Conservation (phyloP, 2,329 filamentous ascomycete genomes). For the Fusarium pseudocircinatum region DNA sequence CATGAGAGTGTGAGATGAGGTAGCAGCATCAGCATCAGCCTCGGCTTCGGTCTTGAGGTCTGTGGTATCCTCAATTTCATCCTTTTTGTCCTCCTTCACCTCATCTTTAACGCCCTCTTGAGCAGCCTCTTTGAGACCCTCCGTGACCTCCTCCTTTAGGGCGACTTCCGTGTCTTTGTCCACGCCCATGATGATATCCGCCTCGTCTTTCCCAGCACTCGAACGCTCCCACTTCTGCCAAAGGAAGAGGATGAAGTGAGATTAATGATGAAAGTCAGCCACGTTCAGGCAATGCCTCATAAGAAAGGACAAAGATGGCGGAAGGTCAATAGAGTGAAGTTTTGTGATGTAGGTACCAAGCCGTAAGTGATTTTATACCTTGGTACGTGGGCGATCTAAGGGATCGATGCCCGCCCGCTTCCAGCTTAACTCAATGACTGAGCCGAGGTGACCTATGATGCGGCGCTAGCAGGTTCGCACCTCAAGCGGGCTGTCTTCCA, state of each 20-base stretch:
- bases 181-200: slow-evolving; percentile 30
- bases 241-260: slow-evolving; percentile 5
- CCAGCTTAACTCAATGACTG: slow-evolving; percentile 7
- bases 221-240: slow-evolving; percentile 25
- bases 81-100: slow-evolving; percentile 33
- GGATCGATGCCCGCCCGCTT: slow-evolving; percentile 11
- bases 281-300: not conserved
- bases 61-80: not conserved
- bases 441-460: slow-evolving; percentile 34
- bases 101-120: slow-evolving; percentile 28
- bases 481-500: not conserved
- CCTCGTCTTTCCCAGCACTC: slow-evolving; percentile 10
- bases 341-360: slow-evolving; percentile 8
- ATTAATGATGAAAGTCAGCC: not conserved
- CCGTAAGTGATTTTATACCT: slow-evolving; percentile 18
- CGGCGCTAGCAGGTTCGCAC: slow-evolving; percentile 12
- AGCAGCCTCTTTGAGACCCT: slow-evolving; percentile 16
- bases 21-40: not conserved
- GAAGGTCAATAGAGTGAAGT: not conserved
- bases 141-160: slow-evolving; percentile 39
- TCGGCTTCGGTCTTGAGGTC: slow-evolving; percentile 5
- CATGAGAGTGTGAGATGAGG: slow-evolving; percentile 17
- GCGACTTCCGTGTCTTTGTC: slow-evolving; percentile 38
- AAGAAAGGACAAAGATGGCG: not conserved
- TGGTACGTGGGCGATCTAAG: slow-evolving; percentile 3